Conservation (phyloP, 139 green algal genomes). For the Penium margaritaceum region DNA sequence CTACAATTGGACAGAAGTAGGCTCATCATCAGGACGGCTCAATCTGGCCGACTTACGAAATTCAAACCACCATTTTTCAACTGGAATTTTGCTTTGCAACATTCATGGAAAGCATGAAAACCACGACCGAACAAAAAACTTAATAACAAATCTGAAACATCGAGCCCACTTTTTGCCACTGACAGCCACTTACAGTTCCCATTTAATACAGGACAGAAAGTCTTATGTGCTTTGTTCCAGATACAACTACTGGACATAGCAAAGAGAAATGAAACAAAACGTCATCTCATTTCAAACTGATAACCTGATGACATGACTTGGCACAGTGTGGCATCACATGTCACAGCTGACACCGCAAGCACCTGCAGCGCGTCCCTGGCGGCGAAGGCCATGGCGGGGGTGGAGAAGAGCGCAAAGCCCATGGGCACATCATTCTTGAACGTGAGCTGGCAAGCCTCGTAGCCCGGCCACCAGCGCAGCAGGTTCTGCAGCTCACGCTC, state of each 20-base stretch:
- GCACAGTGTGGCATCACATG: neutral
- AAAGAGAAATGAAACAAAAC: no score
- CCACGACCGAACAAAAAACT: no score
- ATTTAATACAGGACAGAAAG: neutral
- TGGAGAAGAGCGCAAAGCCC: constrained; percentile 47
- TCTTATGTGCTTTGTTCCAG: no score
- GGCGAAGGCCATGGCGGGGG: constrained; percentile 36
- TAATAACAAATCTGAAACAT: no score
- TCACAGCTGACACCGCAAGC: neutral
- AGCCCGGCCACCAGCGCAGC: constrained; percentile 80
- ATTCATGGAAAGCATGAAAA: no score
- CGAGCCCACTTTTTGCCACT: no score
- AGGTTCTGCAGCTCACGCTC: constrained; percentile 92
- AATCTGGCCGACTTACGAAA: no score
- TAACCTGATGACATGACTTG: neutral
- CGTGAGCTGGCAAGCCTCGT: constrained; percentile 62
- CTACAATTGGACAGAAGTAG: no score
- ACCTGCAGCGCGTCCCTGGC: constrained; percentile 41
- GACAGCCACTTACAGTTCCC: neutral
- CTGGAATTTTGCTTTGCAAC: no score
- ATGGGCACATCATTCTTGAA: constrained; percentile 45
- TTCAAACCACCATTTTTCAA: no score
- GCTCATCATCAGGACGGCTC: no score
- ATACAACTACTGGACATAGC: no score
- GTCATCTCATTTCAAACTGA: neutral